Base-by-base conservation (phyloP, 2,329 filamentous ascomycete genomes). In the Beauveria sp. region DNA sequence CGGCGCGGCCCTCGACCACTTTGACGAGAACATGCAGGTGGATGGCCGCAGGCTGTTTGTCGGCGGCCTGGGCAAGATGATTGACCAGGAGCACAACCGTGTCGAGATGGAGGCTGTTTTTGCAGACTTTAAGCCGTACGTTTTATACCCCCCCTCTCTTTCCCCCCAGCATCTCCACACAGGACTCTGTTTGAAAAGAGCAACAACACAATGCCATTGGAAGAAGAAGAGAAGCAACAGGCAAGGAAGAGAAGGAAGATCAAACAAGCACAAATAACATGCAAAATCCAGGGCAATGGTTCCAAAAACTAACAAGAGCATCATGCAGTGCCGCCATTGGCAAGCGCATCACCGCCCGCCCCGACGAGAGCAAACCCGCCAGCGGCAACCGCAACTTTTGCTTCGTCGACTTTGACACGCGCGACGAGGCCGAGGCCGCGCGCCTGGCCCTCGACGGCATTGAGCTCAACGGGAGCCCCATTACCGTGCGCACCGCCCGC, bases 391-490 rank as follows among this genome's bases (percentile, higher is more conserved):
- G 85, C 67, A 81, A 87, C 72, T 88, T 85, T 71, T 83, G 84
- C 66, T 88, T 88, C 63, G 82, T 88, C n/a, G 85, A 88, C 66
- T 80, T 88, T 61, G 75, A 74, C 53, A 82, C 77, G 6, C 69
- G 73, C 0, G 79, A 84, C 58, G 81, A 87, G 64, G 83, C 83
- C 0, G 71, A 78, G 40, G 71, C 72, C 10, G 85, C 84, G 24
- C 76, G 83, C 62, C 67, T 75, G 8, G 72, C 72, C 1, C 63
- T 84, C 14, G 67, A 77, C 58, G 74, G 75, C 1, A 67, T 65
- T 30, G 50, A 65, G 1, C 66, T 73, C 0, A 62, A 70, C 22
- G 70, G 69, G 3, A 66, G 43, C 42, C 53, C 47, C 40, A 56
- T 62, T 54, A 62, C 54, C 8, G 60, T 62, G 40, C 53, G 53